Evolutionary conservation across 2,329 filamentous ascomycete genomes (phyloP).

Genomic region (Dactylellina haptotyla): DNA sequence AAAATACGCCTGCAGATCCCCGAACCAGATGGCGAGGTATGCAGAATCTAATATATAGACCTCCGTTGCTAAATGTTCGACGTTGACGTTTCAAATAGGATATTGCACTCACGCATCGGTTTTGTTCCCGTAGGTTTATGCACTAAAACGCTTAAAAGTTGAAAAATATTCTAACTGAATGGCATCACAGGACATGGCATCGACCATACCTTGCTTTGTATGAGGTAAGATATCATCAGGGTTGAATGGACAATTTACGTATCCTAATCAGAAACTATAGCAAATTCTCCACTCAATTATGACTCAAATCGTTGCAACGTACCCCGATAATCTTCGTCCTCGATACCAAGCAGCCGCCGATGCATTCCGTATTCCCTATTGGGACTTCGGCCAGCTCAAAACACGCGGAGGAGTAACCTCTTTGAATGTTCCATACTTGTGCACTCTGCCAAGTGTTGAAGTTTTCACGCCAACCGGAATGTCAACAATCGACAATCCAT

Average conservation of each 20-base stretch:
- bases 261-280: no score
- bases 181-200: slow-evolving; percentile 61
- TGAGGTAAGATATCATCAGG: slow-evolving; percentile 64
- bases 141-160: neutral
- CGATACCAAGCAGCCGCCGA: slow-evolving; percentile 38
- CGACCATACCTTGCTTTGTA: slow-evolving; percentile 68
- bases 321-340: slow-evolving; percentile 40
- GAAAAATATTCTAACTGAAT: neutral
- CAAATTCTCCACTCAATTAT: slow-evolving; percentile 67
- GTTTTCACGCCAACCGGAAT: slow-evolving; percentile 58
- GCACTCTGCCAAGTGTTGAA: slow-evolving; percentile 55
- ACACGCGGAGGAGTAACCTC: slow-evolving; percentile 58
- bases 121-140: slow-evolving; percentile 69
- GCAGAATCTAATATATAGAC: neutral
- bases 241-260: neutral
- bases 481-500: slow-evolving; percentile 66
- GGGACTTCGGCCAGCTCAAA: slow-evolving; percentile 46
- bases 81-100: slow-evolving; percentile 64
- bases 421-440: slow-evolving; percentile 62
- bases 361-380: slow-evolving; percentile 45
- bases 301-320: slow-evolving; percentile 63
- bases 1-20: slow-evolving; percentile 59
- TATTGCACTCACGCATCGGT: slow-evolving; percentile 82
- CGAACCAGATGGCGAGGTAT: slow-evolving; percentile 35
- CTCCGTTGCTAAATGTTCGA: neutral